phyloP scores from a whole-genome alignment of 176 grass and related monocot genomes.

The Dactylis glomerata region DNA sequence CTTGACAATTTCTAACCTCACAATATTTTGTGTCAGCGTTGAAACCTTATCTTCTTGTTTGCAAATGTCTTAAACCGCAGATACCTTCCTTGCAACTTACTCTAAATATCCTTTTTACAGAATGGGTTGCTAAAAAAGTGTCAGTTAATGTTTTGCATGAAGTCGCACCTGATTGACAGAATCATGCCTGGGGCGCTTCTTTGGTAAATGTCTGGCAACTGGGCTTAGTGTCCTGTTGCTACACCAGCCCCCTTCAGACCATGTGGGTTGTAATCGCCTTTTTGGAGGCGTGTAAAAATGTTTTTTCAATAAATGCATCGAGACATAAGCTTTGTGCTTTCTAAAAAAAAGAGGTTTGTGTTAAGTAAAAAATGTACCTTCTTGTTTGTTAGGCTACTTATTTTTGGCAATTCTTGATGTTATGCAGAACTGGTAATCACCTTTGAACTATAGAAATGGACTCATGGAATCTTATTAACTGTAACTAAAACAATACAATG shows the following conservation, averaged over 20 bases:
- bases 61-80: not conserved
- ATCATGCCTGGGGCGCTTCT: not conserved
- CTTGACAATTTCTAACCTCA: not conserved
- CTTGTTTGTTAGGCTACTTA: not conserved
- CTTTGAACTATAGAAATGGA: not conserved
- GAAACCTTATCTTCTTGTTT: not conserved
- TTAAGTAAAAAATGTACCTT: not conserved
- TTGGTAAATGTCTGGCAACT: slow-evolving; percentile 2
- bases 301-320: not conserved
- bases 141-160: not conserved
- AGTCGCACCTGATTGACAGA: not conserved
- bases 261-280: not conserved
- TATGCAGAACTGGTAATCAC: not conserved
- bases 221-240: not conserved
- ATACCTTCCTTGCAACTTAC: not conserved
- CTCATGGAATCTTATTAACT: not conserved
- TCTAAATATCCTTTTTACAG: not conserved
- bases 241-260: not conserved
- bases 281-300: not conserved
- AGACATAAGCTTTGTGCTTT: not conserved
- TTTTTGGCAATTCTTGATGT: not conserved
- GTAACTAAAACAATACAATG: not conserved
- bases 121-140: not conserved
- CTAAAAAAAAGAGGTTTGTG: not conserved
- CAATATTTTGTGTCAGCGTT: not conserved